Percentiles rank a stretch among this genome's conserved stretches.
These are phyloP conservation scores for Dillenia turbinata DNA, from an alignment of 164 flowering plant genomes.

Conservation along the genomic window DNA sequence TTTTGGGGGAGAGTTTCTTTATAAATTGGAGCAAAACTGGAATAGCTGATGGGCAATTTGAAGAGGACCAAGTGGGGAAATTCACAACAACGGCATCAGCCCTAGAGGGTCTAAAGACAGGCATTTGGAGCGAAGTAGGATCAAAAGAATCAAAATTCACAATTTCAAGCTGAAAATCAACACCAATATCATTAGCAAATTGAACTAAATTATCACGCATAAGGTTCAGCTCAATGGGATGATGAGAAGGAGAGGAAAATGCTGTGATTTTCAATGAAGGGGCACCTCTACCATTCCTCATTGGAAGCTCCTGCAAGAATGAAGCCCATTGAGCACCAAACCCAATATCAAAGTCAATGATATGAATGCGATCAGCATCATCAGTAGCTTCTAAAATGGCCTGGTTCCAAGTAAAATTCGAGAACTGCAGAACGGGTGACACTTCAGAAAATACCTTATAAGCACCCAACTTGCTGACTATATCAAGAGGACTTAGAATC, in stretches of 20 bases:
- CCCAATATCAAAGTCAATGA: conserved; percentile 58
- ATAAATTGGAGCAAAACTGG: conserved; percentile 43
- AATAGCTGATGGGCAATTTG: conserved; percentile 16
- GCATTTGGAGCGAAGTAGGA: conserved; percentile 22
- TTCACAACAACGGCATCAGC: conserved; percentile 51
- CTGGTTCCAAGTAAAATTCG: conserved; percentile 58
- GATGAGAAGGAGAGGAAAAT: conserved; percentile 39
- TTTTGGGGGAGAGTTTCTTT: conserved; percentile 51
- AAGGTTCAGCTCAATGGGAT: conserved; percentile 41
- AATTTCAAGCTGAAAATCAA: conserved; percentile 40
- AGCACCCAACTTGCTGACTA: conserved; percentile 50
- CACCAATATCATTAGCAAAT: conserved; percentile 43
- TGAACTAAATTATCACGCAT: conserved; percentile 39
- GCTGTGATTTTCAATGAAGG: conserved; percentile 54
- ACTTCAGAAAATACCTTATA: conserved; percentile 54
- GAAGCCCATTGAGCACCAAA: conserved; percentile 72
- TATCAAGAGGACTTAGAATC: conserved; percentile 14
- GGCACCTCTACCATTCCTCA: conserved; percentile 27
- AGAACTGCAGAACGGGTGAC: conserved; percentile 56
- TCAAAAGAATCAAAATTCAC: conserved; percentile 34
- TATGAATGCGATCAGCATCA: conserved; percentile 37
- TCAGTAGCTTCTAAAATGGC: conserved; percentile 52
- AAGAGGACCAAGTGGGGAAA: conserved; percentile 31
- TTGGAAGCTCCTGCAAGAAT: conserved; percentile 53
- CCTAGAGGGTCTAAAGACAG: conserved; percentile 13